These are phyloP conservation scores for Salmacisia buchloeana DNA, from an alignment of 1,284 basidiomycete species.

Conservation along the genomic window DNA sequence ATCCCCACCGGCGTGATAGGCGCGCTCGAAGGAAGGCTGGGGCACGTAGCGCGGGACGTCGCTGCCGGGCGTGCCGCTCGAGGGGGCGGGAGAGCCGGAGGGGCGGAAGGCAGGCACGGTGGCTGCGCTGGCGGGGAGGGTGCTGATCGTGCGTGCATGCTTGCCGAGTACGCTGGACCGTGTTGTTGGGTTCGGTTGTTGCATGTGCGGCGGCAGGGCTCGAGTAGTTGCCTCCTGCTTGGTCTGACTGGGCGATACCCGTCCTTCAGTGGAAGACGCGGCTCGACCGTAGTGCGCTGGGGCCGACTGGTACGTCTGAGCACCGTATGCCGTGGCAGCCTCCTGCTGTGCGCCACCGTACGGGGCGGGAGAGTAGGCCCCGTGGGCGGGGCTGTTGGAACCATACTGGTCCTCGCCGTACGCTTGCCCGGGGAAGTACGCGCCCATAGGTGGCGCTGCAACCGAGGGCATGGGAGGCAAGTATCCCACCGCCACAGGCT, in stretches of 20 bases:
- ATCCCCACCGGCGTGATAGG: background rate
- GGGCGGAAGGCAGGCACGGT: constrained; percentile 3
- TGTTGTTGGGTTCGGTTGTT: background rate
- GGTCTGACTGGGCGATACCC: background rate
- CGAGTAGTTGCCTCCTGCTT: background rate
- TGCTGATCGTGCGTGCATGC: constrained; percentile 1
- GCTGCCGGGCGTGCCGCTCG: background rate
- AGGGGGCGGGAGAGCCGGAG: background rate
- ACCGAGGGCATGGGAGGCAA: background rate
- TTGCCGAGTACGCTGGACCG: background rate
- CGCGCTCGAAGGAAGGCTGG: background rate
- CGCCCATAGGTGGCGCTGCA: background rate
- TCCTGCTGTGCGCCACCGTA: background rate
- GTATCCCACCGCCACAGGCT: constrained; percentile 5
- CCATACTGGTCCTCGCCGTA: background rate
- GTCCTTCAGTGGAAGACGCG: background rate
- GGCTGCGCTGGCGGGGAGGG: background rate
- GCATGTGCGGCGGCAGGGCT: constrained; percentile 1
- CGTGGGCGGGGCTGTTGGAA: background rate
- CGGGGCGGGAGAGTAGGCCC: background rate
- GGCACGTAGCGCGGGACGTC: background rate
- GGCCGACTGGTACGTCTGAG: background rate
- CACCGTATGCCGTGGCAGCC: background rate
- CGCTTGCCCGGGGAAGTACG: background rate
- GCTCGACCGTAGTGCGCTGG: background rate